Evolutionary conservation across 176 grass and related monocot genomes (phyloP), one percentile per base, ranked within the genome.

Genomic region (Bothriochloa decipiens): DNA sequence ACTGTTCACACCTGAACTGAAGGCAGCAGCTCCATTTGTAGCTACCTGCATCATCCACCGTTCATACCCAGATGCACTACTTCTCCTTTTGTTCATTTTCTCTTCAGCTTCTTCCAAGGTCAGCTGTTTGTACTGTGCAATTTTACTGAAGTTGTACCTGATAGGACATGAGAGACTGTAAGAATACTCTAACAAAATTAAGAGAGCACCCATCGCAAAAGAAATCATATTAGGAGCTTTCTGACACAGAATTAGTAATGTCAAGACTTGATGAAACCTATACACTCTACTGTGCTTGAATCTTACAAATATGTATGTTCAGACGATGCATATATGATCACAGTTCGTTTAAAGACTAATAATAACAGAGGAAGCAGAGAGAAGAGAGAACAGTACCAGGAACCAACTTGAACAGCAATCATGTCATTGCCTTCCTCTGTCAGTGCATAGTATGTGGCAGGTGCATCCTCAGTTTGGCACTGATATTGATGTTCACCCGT

Each of bases 51-150:
- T 95, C 96, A 95, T 90, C 96, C 96, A 93, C 35, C 85, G 91
- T 87, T 92, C 93, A 70, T 91, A 92, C 13, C 96, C 93, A 36
- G 85, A 93, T 84, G 92, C 96, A 65, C 83, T 92, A 40, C 37
- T 84, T 72, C 78, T 92, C 74, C 91, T 87, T 57, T 70, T 95
- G 74, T 85, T 95, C 95, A 98, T 93, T 65, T 92, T 93, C 87
- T 95, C 93, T 76, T 98, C 89, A 85, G 93, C 96, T 79, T 98
- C 96, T 89, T 98, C 89, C 42, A 93, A 79, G 65, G 96, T 98
- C 37, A 98, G 89, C 70, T 93, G 91, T 89, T 95, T 98, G 73
- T 95, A 95, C 52, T 93, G 93, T 45, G 91, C 89, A 65, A 93
- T 47, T 83, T 93, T 98, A 79, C 52, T 93, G 78, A 95, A 98